phyloP scores from a whole-genome alignment of 1,139 yeast genomes.

The Geotrichum carabidarum region DNA sequence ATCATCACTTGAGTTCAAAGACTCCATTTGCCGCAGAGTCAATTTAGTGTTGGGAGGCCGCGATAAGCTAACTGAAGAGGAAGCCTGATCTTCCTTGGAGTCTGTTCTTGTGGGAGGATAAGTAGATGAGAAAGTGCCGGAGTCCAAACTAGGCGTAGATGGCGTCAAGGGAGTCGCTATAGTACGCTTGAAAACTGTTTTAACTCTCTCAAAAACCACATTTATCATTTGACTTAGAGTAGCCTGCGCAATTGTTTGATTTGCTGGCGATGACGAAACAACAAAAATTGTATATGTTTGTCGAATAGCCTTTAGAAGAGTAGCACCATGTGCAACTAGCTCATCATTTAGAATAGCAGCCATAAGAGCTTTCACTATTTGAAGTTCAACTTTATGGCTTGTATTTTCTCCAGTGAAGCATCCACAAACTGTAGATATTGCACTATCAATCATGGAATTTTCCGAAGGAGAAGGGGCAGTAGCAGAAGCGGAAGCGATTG shows the following conservation, averaged over 20 bases:
- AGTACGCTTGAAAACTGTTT: constrained; percentile 21
- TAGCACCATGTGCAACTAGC: constrained; percentile 86
- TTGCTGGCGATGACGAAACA: constrained; percentile 70
- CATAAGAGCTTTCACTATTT: constrained; percentile 85
- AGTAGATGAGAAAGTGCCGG: not conserved
- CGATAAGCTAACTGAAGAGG: not conserved
- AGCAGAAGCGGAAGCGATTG: constrained; percentile 31
- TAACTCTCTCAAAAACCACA: constrained; percentile 78
- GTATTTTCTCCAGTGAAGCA: constrained; percentile 92
- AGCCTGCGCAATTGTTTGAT: constrained; percentile 94
- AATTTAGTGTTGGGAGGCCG: constrained; percentile 18
- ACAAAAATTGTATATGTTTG: constrained; percentile 91
- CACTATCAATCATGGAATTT: constrained; percentile 67
- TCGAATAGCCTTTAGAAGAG: constrained; percentile 82
- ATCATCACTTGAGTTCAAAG: constrained; percentile 20
- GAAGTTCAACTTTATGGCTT: constrained; percentile 81
- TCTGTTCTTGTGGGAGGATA: constrained; percentile 3
- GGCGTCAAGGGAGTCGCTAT: constrained; percentile 8
- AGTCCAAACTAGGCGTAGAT: constrained; percentile 14
- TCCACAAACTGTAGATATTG: constrained; percentile 77
- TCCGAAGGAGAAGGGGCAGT: constrained; percentile 49
- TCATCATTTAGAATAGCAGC: constrained; percentile 77
- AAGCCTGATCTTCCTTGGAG: not conserved
- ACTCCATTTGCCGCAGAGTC: constrained; percentile 28
- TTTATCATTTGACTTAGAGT: constrained; percentile 86